phyloP scores from a whole-genome alignment of 1,284 basidiomycete species.

The Xerocomus nothofagi region DNA sequence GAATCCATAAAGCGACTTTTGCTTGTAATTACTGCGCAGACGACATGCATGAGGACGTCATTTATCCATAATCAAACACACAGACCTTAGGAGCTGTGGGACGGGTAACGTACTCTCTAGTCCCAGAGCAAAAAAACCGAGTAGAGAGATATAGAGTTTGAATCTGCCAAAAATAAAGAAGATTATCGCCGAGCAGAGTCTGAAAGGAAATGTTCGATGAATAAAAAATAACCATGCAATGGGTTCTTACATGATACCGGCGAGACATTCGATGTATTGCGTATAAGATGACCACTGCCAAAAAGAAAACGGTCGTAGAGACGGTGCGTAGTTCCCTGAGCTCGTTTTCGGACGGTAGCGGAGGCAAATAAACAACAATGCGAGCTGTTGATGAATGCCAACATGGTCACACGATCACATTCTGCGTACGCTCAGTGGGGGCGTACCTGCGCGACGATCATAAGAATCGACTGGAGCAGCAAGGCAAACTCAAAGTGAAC shows the following conservation, averaged over 20 bases:
- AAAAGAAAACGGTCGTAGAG: slow-evolving; percentile 71
- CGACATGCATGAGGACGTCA: slow-evolving; percentile 15
- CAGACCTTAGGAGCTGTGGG: slow-evolving; percentile 73
- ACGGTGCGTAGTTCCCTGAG: slow-evolving; percentile 57
- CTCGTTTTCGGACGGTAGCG: slow-evolving; percentile 59
- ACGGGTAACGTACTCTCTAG: slow-evolving; percentile 82
- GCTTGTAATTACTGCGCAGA: slow-evolving; percentile 63
- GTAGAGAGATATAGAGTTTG: slow-evolving; percentile 58
- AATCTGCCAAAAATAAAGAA: slow-evolving; percentile 75
- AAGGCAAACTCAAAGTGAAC: slow-evolving; percentile 76
- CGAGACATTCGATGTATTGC: slow-evolving; percentile 81
- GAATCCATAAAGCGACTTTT: slow-evolving; percentile 81
- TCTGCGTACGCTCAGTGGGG: slow-evolving; percentile 8
- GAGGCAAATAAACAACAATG: slow-evolving; percentile 77
- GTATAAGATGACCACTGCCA: slow-evolving; percentile 84
- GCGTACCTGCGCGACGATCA: slow-evolving; percentile 78
- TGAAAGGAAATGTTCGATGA: slow-evolving; percentile 33
- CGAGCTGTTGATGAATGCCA: slow-evolving; percentile 48
- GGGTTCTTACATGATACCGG: slow-evolving; percentile 63
- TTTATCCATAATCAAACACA: slow-evolving; percentile 20
- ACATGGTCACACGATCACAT: slow-evolving; percentile 22
- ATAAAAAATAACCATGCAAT: slow-evolving; percentile 9
- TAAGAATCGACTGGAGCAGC: slow-evolving; percentile 74
- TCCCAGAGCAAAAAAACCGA: slow-evolving; percentile 79
- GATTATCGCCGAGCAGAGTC: slow-evolving; percentile 67